phyloP scores from a whole-genome alignment of 805 yeast genomes.

The Kluyveromyces starmeri region DNA sequence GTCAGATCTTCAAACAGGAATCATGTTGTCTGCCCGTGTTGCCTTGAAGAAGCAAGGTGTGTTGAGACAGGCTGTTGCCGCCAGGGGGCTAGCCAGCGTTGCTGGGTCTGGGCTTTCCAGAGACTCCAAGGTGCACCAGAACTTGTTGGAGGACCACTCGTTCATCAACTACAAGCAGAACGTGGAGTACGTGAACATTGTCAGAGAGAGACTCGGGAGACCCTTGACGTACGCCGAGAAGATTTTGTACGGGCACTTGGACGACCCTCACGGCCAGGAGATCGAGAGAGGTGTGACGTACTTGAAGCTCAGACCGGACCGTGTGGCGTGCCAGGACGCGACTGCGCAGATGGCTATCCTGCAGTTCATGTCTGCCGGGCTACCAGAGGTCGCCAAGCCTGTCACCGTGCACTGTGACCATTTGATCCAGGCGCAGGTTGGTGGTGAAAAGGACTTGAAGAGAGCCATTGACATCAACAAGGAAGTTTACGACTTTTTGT shows the following conservation, averaged over 20 bases:
- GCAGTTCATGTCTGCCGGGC: slow-evolving; percentile 94
- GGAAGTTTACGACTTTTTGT: slow-evolving; percentile 89
- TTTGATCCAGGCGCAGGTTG: slow-evolving; percentile 90
- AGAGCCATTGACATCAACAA: slow-evolving; percentile 83
- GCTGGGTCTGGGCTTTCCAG: slow-evolving; percentile 32
- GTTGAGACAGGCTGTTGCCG: slow-evolving; percentile 5
- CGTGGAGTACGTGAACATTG: slow-evolving; percentile 79
- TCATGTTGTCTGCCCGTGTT: slow-evolving; percentile 30
- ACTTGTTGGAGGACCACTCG: slow-evolving; percentile 72
- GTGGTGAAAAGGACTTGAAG: slow-evolving; percentile 76
- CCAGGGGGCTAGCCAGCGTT: slow-evolving; percentile 36
- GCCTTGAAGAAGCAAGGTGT: slow-evolving; percentile 15
- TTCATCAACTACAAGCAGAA: slow-evolving; percentile 89
- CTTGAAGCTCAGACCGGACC: slow-evolving; percentile 90
- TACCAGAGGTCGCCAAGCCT: slow-evolving; percentile 87
- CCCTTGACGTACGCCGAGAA: slow-evolving; percentile 96
- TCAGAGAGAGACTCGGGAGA: slow-evolving; percentile 69
- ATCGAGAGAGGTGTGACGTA: slow-evolving; percentile 83
- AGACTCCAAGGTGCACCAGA: slow-evolving; percentile 73
- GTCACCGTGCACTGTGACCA: slow-evolving; percentile 97
- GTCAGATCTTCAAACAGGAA: too few species aligned
- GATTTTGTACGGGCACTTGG: slow-evolving; percentile 89
- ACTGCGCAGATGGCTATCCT: slow-evolving; percentile 97
- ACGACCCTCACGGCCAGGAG: slow-evolving; percentile 81
- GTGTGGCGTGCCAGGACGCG: slow-evolving; percentile 99